Conservation (phyloP, 2,329 filamentous ascomycete species). For the Xylaria hypoxylon region DNA sequence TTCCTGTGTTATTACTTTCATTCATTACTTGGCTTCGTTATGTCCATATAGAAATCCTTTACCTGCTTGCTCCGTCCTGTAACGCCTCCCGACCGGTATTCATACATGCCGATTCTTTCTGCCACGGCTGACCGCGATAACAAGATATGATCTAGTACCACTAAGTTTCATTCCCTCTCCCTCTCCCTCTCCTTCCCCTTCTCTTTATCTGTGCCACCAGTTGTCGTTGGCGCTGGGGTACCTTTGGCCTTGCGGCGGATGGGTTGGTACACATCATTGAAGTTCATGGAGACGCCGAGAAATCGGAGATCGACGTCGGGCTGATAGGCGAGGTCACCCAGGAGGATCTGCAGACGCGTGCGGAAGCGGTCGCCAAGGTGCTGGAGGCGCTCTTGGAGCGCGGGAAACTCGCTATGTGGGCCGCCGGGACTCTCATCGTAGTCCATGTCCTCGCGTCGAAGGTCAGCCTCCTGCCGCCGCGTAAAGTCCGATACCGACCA, state of each 20-base stretch:
- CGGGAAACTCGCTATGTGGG: conserved; percentile 75
- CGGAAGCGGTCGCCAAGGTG: conserved; percentile 82
- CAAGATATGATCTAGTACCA: background rate
- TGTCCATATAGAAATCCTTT: conserved; percentile 11
- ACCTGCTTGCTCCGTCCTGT: conserved; percentile 9
- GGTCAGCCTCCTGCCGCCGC: conserved; percentile 84
- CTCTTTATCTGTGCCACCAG: conserved; percentile 31
- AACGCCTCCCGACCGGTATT: conserved; percentile 22
- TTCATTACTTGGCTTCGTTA: conserved; percentile 22
- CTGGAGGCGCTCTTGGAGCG: conserved; percentile 78
- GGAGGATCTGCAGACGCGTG: conserved; percentile 78
- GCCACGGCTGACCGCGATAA: background rate
- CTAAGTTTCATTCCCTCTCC: conserved; percentile 15
- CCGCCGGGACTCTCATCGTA: conserved; percentile 62
- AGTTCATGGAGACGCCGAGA: conserved; percentile 97
- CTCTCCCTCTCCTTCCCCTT: conserved; percentile 37
- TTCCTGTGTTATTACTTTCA: conserved; percentile 7
- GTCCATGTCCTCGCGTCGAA: conserved; percentile 52
- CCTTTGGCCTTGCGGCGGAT: conserved; percentile 71
- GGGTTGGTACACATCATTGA: conserved; percentile 95
- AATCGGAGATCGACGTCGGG: conserved; percentile 96
- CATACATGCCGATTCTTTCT: conserved; percentile 13
- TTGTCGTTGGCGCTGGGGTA: conserved; percentile 35
- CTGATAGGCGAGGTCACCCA: conserved; percentile 93
- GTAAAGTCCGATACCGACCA: conserved; percentile 97